These are phyloP conservation scores for Clarireedia paspali DNA, from an alignment of 2,329 filamentous ascomycete species.

Conservation along the genomic window DNA sequence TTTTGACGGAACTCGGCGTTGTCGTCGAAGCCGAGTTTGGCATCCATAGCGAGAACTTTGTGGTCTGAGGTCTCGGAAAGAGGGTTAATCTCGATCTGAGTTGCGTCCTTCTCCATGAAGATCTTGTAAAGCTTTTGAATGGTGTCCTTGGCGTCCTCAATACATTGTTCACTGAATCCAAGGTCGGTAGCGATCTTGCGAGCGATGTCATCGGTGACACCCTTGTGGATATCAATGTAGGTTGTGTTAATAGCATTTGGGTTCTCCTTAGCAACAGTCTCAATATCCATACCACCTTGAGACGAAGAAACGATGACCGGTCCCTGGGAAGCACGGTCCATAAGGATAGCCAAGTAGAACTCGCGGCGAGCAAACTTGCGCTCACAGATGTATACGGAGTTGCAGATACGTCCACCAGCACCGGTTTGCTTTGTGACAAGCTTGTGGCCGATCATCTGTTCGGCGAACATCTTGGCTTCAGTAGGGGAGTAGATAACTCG, in stretches of 20 bases:
- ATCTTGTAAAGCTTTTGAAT: constrained; percentile 99
- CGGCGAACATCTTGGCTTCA: constrained; percentile 92
- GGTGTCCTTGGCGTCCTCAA: constrained; percentile 89
- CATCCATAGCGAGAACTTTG: constrained; percentile 98
- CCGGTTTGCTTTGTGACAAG: constrained; percentile 99
- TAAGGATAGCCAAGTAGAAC: constrained; percentile 97
- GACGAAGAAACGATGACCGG: constrained; percentile 97
- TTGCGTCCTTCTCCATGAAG: constrained; percentile 97
- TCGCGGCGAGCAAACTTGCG: constrained; percentile 98
- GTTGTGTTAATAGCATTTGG: constrained; percentile 94
- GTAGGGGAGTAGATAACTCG: constrained; percentile 98
- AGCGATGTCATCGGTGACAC: constrained; percentile 93
- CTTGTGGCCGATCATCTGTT: constrained; percentile 99
- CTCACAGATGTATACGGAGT: constrained; percentile 97
- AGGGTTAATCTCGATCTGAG: constrained; percentile 99
- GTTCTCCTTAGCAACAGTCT: constrained; percentile 95
- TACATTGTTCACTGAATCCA: constrained; percentile 95
- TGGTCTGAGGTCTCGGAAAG: constrained; percentile 97
- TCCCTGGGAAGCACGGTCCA: constrained; percentile 87
- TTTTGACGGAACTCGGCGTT: constrained; percentile 98
- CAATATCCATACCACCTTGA: constrained; percentile 98
- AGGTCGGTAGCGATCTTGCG: constrained; percentile 83
- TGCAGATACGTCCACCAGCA: constrained; percentile 87
- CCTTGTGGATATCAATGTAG: constrained; percentile 84
- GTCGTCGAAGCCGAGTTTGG: constrained; percentile 98